These are phyloP conservation scores for Penicillium rolfsii DNA, from an alignment of 2,329 filamentous ascomycete genomes.

Conservation along the genomic window DNA sequence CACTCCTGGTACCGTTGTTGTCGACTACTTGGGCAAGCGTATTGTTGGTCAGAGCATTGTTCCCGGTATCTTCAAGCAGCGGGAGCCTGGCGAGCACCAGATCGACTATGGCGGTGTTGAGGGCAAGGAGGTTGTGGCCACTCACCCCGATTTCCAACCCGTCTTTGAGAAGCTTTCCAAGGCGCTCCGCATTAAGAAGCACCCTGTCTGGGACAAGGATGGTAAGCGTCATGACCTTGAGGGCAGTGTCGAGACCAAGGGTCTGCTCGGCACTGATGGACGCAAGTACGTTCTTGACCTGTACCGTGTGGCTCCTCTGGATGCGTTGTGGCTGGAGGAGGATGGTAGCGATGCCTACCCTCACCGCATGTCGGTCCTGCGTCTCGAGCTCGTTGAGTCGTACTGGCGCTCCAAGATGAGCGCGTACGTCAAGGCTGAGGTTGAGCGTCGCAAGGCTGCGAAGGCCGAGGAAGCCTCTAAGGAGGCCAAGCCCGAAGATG, in stretches of 20 bases:
- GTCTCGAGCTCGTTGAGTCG: constrained; percentile 85
- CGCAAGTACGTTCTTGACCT: constrained; percentile 97
- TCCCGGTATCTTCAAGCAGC: constrained; percentile 98
- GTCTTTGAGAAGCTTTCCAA: constrained; percentile 91
- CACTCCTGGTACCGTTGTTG: constrained; percentile 92
- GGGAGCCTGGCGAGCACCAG: constrained; percentile 95
- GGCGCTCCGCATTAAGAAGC: constrained; percentile 87
- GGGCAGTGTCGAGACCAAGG: constrained; percentile 96
- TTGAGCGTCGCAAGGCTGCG: constrained; percentile 63
- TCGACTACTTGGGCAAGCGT: constrained; percentile 96
- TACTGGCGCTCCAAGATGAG: constrained; percentile 85
- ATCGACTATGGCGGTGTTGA: constrained; percentile 99
- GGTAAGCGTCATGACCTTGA: constrained; percentile 87
- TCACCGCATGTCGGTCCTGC: constrained; percentile 92
- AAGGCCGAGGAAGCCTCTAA: constrained; percentile 46
- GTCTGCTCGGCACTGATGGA: constrained; percentile 92
- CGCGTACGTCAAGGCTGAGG: constrained; percentile 80
- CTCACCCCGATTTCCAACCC: constrained; percentile 80
- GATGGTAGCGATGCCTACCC: constrained; percentile 70
- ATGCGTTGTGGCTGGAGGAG: constrained; percentile 88
- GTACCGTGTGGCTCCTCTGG: constrained; percentile 90
- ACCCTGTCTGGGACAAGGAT: constrained; percentile 98
- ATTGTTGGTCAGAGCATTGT: constrained; percentile 98
- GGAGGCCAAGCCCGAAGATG: constrained; percentile 39
- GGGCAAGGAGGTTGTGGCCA: constrained; percentile 91